These are phyloP conservation scores for Kickxella alabastrina DNA, from an alignment of 192 early-diverging fungal species.

Conservation along the genomic window DNA sequence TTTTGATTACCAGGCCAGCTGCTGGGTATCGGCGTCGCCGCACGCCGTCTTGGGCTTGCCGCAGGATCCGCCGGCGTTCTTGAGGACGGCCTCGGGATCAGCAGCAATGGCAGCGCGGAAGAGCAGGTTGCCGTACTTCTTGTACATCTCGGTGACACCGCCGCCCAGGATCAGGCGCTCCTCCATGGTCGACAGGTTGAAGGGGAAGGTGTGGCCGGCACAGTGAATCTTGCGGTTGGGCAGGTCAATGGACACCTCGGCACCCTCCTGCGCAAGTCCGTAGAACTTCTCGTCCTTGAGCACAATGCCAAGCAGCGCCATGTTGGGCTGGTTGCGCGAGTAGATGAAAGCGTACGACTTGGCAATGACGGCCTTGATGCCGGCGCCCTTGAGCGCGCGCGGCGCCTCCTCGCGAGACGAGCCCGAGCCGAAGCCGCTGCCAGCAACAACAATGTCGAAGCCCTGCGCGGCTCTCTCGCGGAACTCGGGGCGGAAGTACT, in stretches of 20 bases:
- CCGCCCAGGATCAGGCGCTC: slow-evolving; percentile 68
- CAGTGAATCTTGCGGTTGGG: slow-evolving; percentile 61
- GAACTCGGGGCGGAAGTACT: slow-evolving; percentile 73
- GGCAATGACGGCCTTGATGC: slow-evolving; percentile 73
- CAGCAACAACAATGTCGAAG: slow-evolving; percentile 67
- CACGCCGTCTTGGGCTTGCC: slow-evolving; percentile 42
- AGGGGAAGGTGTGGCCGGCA: slow-evolving; percentile 56
- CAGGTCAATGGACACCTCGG: slow-evolving; percentile 66
- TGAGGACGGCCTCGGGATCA: slow-evolving; percentile 52
- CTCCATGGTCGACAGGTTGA: slow-evolving; percentile 68
- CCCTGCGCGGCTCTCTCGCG: slow-evolving; percentile 60
- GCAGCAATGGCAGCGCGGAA: slow-evolving; percentile 70
- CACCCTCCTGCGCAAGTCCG: slow-evolving; percentile 67
- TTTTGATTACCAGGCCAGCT: slow-evolving; percentile 52
- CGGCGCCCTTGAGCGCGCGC: slow-evolving; percentile 65
- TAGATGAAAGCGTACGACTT: slow-evolving; percentile 82
- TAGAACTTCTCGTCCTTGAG: slow-evolving; percentile 74
- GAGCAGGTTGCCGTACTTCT: slow-evolving; percentile 67
- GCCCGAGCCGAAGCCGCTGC: slow-evolving; percentile 69
- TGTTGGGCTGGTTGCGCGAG: slow-evolving; percentile 79
- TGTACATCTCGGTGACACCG: slow-evolving; percentile 78
- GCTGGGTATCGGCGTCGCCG: slow-evolving; percentile 36
- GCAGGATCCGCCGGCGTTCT: slow-evolving; percentile 42
- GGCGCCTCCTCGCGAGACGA: slow-evolving; percentile 79
- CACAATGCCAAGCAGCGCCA: slow-evolving; percentile 73